Evolutionary conservation across 192 early-diverging fungal species (phyloP).

Genomic region (Backusella sp.): DNA sequence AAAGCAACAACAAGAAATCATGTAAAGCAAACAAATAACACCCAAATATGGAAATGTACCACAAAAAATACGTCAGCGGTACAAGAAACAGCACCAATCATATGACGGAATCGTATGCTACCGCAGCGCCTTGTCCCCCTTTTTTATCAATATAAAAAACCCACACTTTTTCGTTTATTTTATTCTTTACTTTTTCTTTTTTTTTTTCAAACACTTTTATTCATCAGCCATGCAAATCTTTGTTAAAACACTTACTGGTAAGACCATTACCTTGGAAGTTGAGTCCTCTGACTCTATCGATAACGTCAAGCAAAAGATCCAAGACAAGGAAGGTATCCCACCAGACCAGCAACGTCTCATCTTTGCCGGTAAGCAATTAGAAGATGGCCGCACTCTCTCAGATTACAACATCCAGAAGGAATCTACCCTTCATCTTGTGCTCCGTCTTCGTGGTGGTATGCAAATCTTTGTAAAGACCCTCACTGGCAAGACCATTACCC

Average conservation of each 20-base stretch:
- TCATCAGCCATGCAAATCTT: slow-evolving; percentile 49
- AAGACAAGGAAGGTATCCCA: slow-evolving; percentile 59
- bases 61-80: background rate
- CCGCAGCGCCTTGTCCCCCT: background rate
- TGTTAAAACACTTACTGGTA: slow-evolving; percentile 60
- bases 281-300: slow-evolving; percentile 54
- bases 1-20: background rate
- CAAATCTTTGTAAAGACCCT: slow-evolving; percentile 62
- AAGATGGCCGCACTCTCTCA: slow-evolving; percentile 64
- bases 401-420: slow-evolving; percentile 75
- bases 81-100: slow-evolving; percentile 4
- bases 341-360: slow-evolving; percentile 78
- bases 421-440: slow-evolving; percentile 65
- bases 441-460: slow-evolving; percentile 65
- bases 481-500: slow-evolving; percentile 57
- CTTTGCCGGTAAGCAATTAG: slow-evolving; percentile 76
- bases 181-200: background rate
- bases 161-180: background rate
- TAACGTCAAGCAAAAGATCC: slow-evolving; percentile 57
- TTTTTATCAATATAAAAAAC: slow-evolving; percentile 3
- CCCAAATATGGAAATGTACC: background rate
- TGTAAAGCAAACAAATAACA: background rate
- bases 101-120: background rate
- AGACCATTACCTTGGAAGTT: slow-evolving; percentile 61
- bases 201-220: background rate